Base-by-base conservation (phyloP, 192 early-diverging fungal species). In the Backusella liffmaniae region DNA sequence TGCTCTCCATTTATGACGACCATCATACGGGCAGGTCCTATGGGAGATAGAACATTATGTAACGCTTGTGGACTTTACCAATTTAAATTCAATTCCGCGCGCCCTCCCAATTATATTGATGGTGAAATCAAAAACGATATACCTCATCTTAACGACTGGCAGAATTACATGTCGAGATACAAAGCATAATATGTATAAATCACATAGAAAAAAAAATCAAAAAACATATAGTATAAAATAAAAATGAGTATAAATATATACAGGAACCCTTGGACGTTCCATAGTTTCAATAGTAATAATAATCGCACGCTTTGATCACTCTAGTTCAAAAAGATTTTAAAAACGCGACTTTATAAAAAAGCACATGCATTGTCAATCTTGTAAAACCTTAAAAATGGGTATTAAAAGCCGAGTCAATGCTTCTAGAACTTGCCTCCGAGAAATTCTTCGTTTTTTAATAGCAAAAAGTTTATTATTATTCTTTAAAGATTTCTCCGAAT, bases 31-130 rank as follows among this genome's bases (percentile, higher is more conserved):
- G n/a, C 68, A 13, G 68, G 68, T 26, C 68, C 68, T 42, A 26
- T 37, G 23, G 68, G 68, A 4, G 68, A 70, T 23, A 44, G 36
- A 42, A 44, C 35, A 39, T 23, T 70, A 42, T 70, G 68, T 70
- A 70, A 70, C 23, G 68, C 68, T 26, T 70, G 68, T 41, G 68
- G 68, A 7, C 68, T 70, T 37, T 70, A 70, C 23, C 34, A 37
- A 70, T 70, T 42, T 26, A 70, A 70, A 39, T 70, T 39, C 36
- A 70, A 70, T 39, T 42, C 39, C 9, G 68, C 39, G 12, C 68
- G 68, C 21, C 68, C 68, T 21, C 68, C 16, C 13, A 70, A 70
- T 13, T 70, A 70, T 29, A 70, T 39, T 18, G 68, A 70, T 70
- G 36, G 36, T 39, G 68, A 70, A 9, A 70, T 70, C 21, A 70